Base-by-base conservation (phyloP, 805 yeast species). In the Metschnikowia koreensis region DNA sequence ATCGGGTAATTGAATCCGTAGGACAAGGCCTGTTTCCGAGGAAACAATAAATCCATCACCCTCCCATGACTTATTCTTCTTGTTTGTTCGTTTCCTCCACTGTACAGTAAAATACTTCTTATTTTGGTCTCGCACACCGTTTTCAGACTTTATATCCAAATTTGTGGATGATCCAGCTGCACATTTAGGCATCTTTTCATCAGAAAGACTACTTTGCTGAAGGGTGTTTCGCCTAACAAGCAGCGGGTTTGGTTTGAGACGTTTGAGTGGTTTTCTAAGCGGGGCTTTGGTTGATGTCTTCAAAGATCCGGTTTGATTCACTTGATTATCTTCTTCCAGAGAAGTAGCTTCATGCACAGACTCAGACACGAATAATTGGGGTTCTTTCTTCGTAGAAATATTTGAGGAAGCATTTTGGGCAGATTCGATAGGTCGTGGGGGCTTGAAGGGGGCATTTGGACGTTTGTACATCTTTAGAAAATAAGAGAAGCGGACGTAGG, bases 31-130 rank as follows among this genome's bases (percentile, higher is more conserved):
- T 2, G 60, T 50, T 1, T 59, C 55, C n/a, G 67, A 62, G 1
- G 76, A 63, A 0, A 68, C 59, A 13, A 86, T 70, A 34, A 70
- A 67, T 0, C 97, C 98, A 69, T 94, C 98, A 2, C 96, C 96
- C 50, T 89, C 96, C 99, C 99, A 94, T 0, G 90, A 84, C 65
- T 92, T 92, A 66, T 91, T 83, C 74, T 93, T 90, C 68, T 87
- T 89, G 33, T 71, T 75, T 0, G 93, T 74, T 40, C 76, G 75
- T 65, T 89, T 90, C 34, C 99, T 73, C 79, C 86, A 87, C 57
- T 88, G 77, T 6, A 83, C 81, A 26, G 62, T 55, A 56, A 61
- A 60, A 38, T 53, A 54, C 34, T 37, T 52, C n/a, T 47, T 46
- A 22, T 36, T 12, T 34, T 40, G 38, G 16, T 17, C 43, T 45